Base-by-base conservation (phyloP, 148 eudicot genomes). In the Rheum nobile region DNA sequence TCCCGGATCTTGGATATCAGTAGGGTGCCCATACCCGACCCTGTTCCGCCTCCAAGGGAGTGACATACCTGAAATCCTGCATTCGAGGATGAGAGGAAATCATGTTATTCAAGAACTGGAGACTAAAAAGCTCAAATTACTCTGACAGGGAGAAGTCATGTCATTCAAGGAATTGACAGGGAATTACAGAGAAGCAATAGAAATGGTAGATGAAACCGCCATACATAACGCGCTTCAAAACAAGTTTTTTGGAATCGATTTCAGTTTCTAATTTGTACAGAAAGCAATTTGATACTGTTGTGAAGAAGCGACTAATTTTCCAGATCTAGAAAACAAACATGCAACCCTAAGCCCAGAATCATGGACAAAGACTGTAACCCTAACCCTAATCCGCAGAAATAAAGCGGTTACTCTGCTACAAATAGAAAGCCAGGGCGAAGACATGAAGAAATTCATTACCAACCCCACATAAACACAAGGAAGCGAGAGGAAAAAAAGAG, bases 1-100 rank as follows among this genome's bases (percentile, higher is more conserved):
- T 72, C 74, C 19, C 74, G 35, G 55, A 72, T 72, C 74, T 72
- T 72, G 4, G 74, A 72, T 47, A 72, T 72, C 39, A 72, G 74
- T 43, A 72, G 74, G n/a, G 74, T 72, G 1, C 74, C 74, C 74
- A 72, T 72, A 14, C 74, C 74, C 9, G 74, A 72, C 54, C 74
- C 74, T 16, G 74, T 71, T 19, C 74, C 74, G 0, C 74, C 74
- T 71, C 74, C 74, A 2, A 72, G 74, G 0, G 74, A 72, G 26
- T 72, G 74, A 52, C 74, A 72, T 28, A 72, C 74, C 59, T 72
- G 74, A 19, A 72, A 72, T 21, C 74, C 74, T 72, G 34, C 21
- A 44, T 17, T 21, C 0, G n/a, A 31, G 13, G 8, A 35, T 14
- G 21, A 28, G 65, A 57, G 9, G 26, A n/a, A n/a, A 19, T n/a